These are phyloP conservation scores for Plasmodium cynomolgi DNA, from an alignment of 169 alveolate genomes.

Conservation along the genomic window DNA sequence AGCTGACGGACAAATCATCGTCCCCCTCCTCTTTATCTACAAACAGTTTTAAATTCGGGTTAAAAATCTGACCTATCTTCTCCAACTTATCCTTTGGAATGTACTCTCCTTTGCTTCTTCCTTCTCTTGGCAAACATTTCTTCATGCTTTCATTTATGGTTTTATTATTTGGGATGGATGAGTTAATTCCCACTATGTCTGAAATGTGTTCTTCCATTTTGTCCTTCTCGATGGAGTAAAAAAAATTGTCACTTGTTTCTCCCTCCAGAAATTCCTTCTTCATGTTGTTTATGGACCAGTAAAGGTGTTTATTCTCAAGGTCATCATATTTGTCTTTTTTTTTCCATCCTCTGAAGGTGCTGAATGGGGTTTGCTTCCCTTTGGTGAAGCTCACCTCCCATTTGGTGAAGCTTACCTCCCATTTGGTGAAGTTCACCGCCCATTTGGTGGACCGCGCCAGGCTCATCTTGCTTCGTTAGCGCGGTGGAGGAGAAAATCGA, in stretches of 20 bases:
- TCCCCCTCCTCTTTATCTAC: conserved; percentile 8
- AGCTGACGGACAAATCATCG: neutral
- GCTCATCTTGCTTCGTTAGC: neutral
- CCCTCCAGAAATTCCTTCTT: conserved; percentile 45
- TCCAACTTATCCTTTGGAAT: conserved; percentile 21
- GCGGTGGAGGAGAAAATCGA: neutral
- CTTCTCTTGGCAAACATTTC: neutral
- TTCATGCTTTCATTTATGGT: conserved; percentile 25
- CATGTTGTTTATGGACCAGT: conserved; percentile 63
- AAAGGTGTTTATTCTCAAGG: conserved; percentile 56
- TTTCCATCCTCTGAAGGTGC: conserved; percentile 31
- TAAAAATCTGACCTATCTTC: conserved; percentile 35
- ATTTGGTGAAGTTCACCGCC: neutral
- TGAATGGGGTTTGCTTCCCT: neutral
- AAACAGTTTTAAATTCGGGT: conserved; percentile 31
- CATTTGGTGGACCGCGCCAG: neutral
- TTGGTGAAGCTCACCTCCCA: conserved; percentile 2
- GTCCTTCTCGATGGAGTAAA: conserved; percentile 24
- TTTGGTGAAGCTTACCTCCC: neutral
- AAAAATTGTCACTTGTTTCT: conserved; percentile 10
- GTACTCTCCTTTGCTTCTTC: neutral
- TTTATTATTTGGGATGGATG: conserved; percentile 19
- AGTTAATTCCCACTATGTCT: conserved; percentile 46
- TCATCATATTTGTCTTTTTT: conserved; percentile 61
- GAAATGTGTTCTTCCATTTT: conserved; percentile 46